Evolutionary conservation across 2,329 filamentous ascomycete species (phyloP), one percentile per base, ranked within the genome.

Genomic region (Aspergillus sp.): DNA sequence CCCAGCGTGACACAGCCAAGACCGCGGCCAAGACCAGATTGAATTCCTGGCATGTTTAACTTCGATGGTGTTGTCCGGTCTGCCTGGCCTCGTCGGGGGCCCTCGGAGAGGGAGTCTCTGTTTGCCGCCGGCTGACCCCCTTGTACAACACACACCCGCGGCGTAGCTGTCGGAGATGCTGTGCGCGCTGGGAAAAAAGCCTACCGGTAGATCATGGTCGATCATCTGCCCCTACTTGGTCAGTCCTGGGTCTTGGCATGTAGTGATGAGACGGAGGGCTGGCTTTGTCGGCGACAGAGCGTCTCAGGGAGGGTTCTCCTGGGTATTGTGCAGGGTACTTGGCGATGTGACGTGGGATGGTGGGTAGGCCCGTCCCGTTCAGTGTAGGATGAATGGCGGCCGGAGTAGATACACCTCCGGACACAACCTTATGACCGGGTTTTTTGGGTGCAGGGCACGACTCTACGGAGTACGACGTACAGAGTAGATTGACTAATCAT

Each of bases 121-220:
- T 42, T 17, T 42, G 4, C 40, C 40, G 34, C 45, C 45, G 25
- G 25, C 25, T 29, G 25, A 29, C 25, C 25, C 25, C 25, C 25
- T 29, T 29, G 25, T 29, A 29, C 25, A 29, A 29, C 25, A 29
- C 23, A 25, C 25, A 29, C 25, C 25, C 25, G 25, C 23, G 40
- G 16, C 44, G 31, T 45, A 31, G 21, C 29, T 29, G 42, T 38
- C 34, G n/a, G 14, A 38, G n/a, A 1, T 47, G 32, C 34, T 7
- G 7, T 17, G 25, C 25, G 25, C 25, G 11, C 7, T 29, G 25
- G 25, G 25, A 42, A 20, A 19, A 42, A 17, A 21, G 40, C 40
- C 31, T 52, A 53, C 43, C 47, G 55, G 57, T 49, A 56, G 58
- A 60, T 60, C 58, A 50, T 49, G 49, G 58, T 59, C 54, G 58